Conservation (phyloP, 225 moss, liverwort and hornwort genomes). For the Pseudisothecium myosuroides region DNA sequence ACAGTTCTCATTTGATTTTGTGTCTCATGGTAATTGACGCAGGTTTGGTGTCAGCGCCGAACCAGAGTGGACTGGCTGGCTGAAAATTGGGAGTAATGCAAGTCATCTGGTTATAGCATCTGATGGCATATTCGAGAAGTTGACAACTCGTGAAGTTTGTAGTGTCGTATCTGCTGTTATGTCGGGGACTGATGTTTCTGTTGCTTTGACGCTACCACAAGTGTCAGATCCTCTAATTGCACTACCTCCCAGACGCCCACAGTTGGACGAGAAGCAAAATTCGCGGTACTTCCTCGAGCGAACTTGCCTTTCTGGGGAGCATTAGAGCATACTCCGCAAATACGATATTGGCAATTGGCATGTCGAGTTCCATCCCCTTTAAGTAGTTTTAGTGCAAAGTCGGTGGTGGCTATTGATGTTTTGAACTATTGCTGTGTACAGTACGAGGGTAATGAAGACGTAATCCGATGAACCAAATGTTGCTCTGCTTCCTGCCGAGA, state of each 20-base stretch:
- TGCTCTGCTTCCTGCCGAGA: neutral
- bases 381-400: neutral
- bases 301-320: neutral
- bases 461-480: neutral
- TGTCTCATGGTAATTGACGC: neutral
- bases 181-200: constrained; percentile 36
- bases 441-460: neutral
- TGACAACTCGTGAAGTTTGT: constrained; percentile 64
- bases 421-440: neutral
- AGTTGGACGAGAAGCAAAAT: constrained; percentile 11
- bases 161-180: constrained; percentile 39
- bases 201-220: constrained; percentile 32
- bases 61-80: constrained; percentile 79
- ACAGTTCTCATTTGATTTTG: neutral
- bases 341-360: neutral
- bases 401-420: neutral
- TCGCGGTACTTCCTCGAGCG: constrained; percentile 12
- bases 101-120: constrained; percentile 60
- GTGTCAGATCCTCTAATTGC: constrained; percentile 37
- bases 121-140: constrained; percentile 75
- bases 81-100: constrained; percentile 44
- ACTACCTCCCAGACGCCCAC: constrained; percentile 25
- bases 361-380: neutral
- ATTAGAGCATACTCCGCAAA: neutral
- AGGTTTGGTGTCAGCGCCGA: constrained; percentile 70